These are phyloP conservation scores for Arabis alpina DNA, from an alignment of 345 rosid genomes.

Conservation along the genomic window DNA sequence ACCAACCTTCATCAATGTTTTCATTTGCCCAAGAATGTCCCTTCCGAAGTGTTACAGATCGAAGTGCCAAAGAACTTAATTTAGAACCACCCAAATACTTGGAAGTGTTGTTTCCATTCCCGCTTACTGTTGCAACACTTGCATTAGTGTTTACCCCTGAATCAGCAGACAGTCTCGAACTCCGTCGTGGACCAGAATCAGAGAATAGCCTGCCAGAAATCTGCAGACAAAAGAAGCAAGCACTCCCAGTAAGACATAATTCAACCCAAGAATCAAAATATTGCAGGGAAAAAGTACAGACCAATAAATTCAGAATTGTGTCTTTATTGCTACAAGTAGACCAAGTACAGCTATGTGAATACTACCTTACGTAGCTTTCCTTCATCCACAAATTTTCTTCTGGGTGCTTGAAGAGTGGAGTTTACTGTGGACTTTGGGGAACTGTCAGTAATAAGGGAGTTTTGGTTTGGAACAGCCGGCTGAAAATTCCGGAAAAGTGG, in stretches of 20 bases:
- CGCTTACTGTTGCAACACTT: constrained; percentile 55
- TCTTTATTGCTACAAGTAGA: constrained; percentile 15
- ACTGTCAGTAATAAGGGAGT: constrained; percentile 56
- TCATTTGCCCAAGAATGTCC: constrained; percentile 92
- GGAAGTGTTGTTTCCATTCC: constrained; percentile 73
- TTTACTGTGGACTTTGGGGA: constrained; percentile 73
- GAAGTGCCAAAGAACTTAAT: constrained; percentile 70
- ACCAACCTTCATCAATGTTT: constrained; percentile 84
- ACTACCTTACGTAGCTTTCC: constrained; percentile 95
- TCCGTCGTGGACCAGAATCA: constrained; percentile 93
- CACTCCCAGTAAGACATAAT: constrained; percentile 27
- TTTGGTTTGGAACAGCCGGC: constrained; percentile 67
- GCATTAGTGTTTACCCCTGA: constrained; percentile 60
- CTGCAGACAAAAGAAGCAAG: constrained; percentile 48
- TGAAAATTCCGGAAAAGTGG: constrained; percentile 81
- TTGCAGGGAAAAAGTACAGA: constrained; percentile 12
- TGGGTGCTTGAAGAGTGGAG: constrained; percentile 90
- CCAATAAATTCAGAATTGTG: constrained; percentile 1
- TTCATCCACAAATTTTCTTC: constrained; percentile 97
- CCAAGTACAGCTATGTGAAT: constrained; percentile 19
- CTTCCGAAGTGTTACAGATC: constrained; percentile 86
- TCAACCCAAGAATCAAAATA: constrained; percentile 11
- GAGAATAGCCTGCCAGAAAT: constrained; percentile 97
- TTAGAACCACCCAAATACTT: constrained; percentile 88
- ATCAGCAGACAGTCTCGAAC: constrained; percentile 83